A percentile compares a stretch with the other conserved stretches of the same genome.
Evolutionary conservation across 2,329 filamentous ascomycete genomes (phyloP).

Genomic region (Ophiocordyceps camponoti-saundersi): DNA sequence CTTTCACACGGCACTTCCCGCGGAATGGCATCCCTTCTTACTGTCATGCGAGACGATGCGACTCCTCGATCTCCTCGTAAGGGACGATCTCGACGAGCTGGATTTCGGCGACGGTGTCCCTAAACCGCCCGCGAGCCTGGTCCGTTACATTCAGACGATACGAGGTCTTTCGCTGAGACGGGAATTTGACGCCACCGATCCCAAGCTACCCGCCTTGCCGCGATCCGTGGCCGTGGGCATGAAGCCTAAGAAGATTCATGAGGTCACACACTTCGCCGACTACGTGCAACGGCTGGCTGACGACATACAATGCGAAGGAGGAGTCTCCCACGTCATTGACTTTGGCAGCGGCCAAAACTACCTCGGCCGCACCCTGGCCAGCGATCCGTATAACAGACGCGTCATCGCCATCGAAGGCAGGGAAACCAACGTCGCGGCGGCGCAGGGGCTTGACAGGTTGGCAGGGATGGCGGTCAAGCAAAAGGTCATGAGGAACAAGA

Average conservation of each 20-base stretch:
- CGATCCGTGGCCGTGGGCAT: constrained; percentile 70
- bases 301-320: constrained; percentile 40
- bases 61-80: constrained; percentile 65
- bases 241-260: constrained; percentile 91
- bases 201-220: constrained; percentile 41
- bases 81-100: constrained; percentile 45
- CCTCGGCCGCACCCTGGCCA: constrained; percentile 72
- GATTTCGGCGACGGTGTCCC: constrained; percentile 15
- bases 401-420: constrained; percentile 84
- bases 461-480: constrained; percentile 61
- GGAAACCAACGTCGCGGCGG: constrained; percentile 72
- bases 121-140: constrained; percentile 33
- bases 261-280: constrained; percentile 78
- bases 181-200: constrained; percentile 30
- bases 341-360: constrained; percentile 97
- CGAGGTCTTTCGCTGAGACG: constrained; percentile 51
- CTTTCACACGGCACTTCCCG: constrained; percentile 59
- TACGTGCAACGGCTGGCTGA: constrained; percentile 51
- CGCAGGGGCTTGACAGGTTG: constrained; percentile 67
- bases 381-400: constrained; percentile 67
- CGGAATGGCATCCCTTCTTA: constrained; percentile 72
- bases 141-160: constrained; percentile 57
- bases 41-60: constrained; percentile 52
- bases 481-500: constrained; percentile 67
- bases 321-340: constrained; percentile 66